Evolutionary conservation across 371 early-diverging fungal genomes (phyloP).

Genomic region (Vairimorpha ceranae): DNA sequence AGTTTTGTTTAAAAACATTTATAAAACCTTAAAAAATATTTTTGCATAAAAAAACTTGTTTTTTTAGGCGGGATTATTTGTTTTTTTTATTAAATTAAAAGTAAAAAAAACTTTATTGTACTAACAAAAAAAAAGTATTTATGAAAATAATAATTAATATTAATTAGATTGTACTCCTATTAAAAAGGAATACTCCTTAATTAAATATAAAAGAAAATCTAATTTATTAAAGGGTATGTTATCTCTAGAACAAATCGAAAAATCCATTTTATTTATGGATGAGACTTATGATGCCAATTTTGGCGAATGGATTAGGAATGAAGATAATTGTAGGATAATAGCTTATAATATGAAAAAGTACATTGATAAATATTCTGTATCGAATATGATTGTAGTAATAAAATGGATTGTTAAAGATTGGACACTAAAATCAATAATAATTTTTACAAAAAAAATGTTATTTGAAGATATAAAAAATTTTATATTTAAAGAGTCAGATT

Average conservation of each 20-base stretch:
- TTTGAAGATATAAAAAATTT: conserved; percentile 45
- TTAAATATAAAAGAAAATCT: conserved; percentile 14
- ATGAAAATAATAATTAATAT: no score
- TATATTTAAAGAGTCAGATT: neutral
- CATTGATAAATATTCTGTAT: conserved; percentile 51
- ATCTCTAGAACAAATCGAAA: conserved; percentile 55
- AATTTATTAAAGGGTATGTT: conserved; percentile 19
- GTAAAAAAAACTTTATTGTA: no score
- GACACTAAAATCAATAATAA: conserved; percentile 61
- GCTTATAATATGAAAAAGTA: conserved; percentile 60
- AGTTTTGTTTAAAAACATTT: no score
- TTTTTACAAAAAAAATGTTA: conserved; percentile 58
- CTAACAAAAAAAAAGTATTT: no score
- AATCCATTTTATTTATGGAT: conserved; percentile 62
- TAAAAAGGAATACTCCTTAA: conserved; percentile 1
- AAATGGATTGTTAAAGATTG: conserved; percentile 64
- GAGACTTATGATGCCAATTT: conserved; percentile 64
- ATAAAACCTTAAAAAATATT: no score
- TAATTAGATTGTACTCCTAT: no score
- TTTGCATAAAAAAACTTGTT: no score
- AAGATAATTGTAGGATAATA: conserved; percentile 61
- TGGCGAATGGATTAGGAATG: conserved; percentile 64
- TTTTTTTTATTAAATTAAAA: neutral
- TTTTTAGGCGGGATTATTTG: neutral
- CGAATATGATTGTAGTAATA: conserved; percentile 60